phyloP scores from a whole-genome alignment of 495 filamentous ascomycete species.

The Neurospora sp. region DNA sequence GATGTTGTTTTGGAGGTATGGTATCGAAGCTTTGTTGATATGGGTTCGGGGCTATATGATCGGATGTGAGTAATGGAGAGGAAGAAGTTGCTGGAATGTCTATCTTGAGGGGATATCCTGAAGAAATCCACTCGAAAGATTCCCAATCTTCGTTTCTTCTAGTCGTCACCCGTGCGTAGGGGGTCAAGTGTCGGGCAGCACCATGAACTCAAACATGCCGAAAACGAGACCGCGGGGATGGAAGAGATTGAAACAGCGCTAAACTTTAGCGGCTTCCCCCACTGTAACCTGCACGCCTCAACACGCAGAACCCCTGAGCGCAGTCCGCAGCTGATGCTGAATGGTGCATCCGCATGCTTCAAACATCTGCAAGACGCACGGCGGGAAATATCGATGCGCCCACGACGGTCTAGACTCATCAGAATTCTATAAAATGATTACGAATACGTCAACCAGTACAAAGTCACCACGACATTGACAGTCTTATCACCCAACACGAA shows the following conservation, averaged over 20 bases:
- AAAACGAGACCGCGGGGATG: not conserved
- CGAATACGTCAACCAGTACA: not conserved
- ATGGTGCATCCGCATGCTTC: not conserved
- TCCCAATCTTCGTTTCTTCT: not conserved
- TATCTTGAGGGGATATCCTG: not conserved
- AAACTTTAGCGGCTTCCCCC: not conserved
- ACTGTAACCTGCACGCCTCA: not conserved
- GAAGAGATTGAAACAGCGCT: not conserved
- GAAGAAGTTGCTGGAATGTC: not conserved
- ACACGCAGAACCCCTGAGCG: not conserved
- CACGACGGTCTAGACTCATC: not conserved
- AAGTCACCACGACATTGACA: not conserved
- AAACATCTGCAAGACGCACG: not conserved
- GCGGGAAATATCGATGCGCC: not conserved
- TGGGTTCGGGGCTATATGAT: too few relatives aligned
- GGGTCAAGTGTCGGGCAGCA: too few relatives aligned
- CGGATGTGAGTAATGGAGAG: too few relatives aligned
- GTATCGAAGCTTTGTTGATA: too few relatives aligned
- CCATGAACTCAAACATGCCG: not conserved
- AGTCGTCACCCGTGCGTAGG: not conserved
- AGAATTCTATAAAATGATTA: not conserved
- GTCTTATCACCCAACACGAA: not conserved
- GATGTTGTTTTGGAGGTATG: not conserved
- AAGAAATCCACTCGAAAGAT: not conserved
- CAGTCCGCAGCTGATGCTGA: not conserved